Conservation (phyloP, 1,284 basidiomycete genomes). For the Cryptococcus sp. region DNA sequence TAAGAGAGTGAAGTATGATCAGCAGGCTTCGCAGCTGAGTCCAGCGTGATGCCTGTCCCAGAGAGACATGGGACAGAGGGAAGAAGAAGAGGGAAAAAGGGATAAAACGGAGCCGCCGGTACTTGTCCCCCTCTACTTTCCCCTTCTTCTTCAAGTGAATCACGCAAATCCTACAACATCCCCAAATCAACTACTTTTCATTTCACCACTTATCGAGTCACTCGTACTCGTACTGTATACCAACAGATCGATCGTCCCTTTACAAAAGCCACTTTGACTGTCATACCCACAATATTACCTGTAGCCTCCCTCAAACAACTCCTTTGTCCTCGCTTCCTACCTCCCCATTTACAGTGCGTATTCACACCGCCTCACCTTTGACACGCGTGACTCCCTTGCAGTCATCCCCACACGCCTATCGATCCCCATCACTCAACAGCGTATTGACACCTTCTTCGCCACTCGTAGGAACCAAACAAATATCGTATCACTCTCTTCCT, state of each 20-base stretch:
- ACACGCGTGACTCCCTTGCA: neutral
- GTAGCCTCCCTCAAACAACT: too few species aligned
- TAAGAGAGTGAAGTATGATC: neutral
- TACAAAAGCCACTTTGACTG: too few species aligned
- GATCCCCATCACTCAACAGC: neutral
- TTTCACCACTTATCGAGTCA: neutral
- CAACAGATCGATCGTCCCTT: too few species aligned
- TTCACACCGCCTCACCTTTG: neutral
- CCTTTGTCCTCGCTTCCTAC: too few species aligned
- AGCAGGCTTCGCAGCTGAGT: neutral
- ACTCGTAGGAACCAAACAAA: conserved; percentile 11
- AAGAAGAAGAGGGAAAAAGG: too few species aligned
- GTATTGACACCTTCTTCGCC: neutral
- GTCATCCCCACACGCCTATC: neutral
- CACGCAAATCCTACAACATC: conserved; percentile 1
- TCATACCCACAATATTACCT: too few species aligned
- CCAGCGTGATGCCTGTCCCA: neutral
- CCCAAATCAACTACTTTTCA: neutral
- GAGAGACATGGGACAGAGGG: too few species aligned
- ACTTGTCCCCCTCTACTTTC: neutral
- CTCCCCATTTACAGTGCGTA: too few species aligned
- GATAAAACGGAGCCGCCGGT: neutral
- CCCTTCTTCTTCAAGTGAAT: neutral
- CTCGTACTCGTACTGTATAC: neutral
- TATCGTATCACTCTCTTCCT: conserved; percentile 1